Evolutionary conservation across 805 yeast genomes (phyloP), one percentile per base, ranked within the genome.

Genomic region (Candida ovalis): DNA sequence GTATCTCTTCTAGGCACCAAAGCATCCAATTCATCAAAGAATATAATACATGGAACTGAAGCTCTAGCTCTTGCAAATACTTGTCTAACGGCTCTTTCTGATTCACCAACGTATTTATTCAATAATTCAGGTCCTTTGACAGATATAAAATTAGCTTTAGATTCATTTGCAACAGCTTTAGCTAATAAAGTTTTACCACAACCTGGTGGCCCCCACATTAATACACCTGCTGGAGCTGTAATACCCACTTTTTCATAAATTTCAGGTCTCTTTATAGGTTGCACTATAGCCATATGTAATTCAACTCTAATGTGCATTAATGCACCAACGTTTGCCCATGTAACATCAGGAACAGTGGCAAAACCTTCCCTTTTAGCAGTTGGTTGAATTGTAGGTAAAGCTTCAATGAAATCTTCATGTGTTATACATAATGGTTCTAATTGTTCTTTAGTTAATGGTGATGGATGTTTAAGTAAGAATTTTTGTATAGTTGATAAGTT

Each of bases 141-240:
- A 10, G 96, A 87, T 35, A 94, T 94, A 67, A 94, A 94, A 64
- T 94, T 94, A 12, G 98, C 98, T 45, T 95, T 78, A 0, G 97
- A 89, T 67, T 94, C 98, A 64, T 92, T 92, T 10, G 99, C 99
- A 2, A 94, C 98, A 2, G 99, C 99, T 61, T 94, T 94, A 1
- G 98, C 98, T 25, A 94, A 73, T 43, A 94, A 73, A 0, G 99
- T 94, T 64, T 94, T 94, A 76, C 99, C 99, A 71, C 98, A 94
- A 33, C 99, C 99, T 3, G 99, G 99, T 1, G 99, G 99, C 0
- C 99, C 99, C 99, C 99, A 94, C 75, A 94, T 78, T 23, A 94
- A 70, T 1, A 94, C 99, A 48, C 99, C 99, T 0, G 96, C 90
- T 2, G 98, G 98, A 0, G 97, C 97, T 46, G 89, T 81, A 39